Evolutionary conservation across 1,284 basidiomycete genomes (phyloP).

Genomic region (Mycena sp.): DNA sequence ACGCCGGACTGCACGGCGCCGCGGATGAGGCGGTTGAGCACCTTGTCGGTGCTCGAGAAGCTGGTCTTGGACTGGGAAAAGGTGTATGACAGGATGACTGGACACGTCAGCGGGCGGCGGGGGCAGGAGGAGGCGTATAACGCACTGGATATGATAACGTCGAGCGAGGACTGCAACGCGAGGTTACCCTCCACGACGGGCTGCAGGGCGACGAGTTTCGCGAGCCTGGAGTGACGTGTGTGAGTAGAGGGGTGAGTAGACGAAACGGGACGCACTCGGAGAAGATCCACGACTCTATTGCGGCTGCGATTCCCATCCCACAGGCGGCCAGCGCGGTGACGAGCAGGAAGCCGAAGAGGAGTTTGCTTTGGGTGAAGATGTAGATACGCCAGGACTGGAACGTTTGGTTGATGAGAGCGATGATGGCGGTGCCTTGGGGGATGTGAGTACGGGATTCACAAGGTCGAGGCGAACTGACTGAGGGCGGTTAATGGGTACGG

Average conservation of each 20-base stretch:
- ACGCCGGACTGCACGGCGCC: constrained; percentile 11
- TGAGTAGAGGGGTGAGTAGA: background rate
- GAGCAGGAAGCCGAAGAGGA: background rate
- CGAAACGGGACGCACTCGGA: background rate
- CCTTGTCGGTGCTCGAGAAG: constrained; percentile 2
- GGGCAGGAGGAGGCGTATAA: background rate
- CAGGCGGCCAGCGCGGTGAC: background rate
- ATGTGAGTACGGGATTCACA: too few relatives aligned
- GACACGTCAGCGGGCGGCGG: too few relatives aligned
- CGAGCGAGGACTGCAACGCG: constrained; percentile 9
- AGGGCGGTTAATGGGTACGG: constrained; percentile 3
- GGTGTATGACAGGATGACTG: background rate
- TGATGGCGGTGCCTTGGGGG: background rate
- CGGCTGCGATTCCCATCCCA: constrained; percentile 12
- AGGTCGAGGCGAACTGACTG: background rate
- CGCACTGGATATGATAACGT: constrained; percentile 11
- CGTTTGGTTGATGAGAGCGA: constrained; percentile 8
- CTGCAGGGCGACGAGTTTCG: constrained; percentile 6
- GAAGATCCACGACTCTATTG: constrained; percentile 5
- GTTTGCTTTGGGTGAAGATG: constrained; percentile 3
- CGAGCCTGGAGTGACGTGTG: background rate
- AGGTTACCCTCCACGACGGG: constrained; percentile 16
- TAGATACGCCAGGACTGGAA: constrained; percentile 21
- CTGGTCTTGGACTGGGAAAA: background rate
- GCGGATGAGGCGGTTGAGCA: constrained; percentile 14